A percentile compares a stretch with the other conserved stretches of the same genome.
Evolutionary conservation across 1,284 basidiomycete genomes (phyloP).

Genomic region (Quambalaria eucalypti): DNA sequence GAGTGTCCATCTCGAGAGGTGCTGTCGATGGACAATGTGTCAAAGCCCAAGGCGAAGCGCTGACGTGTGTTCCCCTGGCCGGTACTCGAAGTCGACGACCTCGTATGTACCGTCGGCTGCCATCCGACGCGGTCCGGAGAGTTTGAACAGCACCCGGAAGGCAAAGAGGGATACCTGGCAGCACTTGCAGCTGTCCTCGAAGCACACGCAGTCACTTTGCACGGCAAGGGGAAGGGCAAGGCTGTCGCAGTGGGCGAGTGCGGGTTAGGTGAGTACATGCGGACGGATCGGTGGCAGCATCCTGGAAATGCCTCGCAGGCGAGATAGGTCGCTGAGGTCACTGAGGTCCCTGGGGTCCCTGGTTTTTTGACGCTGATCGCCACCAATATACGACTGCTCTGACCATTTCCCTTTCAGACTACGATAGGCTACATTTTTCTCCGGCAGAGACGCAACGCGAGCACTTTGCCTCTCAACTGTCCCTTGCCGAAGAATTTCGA

Average conservation of each 20-base stretch:
- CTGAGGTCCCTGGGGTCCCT: too few species aligned
- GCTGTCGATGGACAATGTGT: too few species aligned
- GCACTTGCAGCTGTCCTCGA: slow-evolving; percentile 48
- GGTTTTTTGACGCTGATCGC: too few species aligned
- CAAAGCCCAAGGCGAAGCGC: too few species aligned
- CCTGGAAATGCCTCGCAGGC: too few species aligned
- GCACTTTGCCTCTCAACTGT: slow-evolving; percentile 65
- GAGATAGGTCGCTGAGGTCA: too few species aligned
- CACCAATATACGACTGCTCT: background rate
- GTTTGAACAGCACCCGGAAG: slow-evolving; percentile 57
- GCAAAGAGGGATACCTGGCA: slow-evolving; percentile 59
- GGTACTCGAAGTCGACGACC: too few species aligned
- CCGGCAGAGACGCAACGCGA: slow-evolving; percentile 58
- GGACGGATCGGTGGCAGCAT: background rate
- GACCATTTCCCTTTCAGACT: slow-evolving; percentile 54
- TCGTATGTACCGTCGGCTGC: slow-evolving; percentile 72
- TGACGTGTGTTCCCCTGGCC: too few species aligned
- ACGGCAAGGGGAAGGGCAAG: slow-evolving; percentile 1
- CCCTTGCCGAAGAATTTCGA: slow-evolving; percentile 61
- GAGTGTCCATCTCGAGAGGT: too few species aligned
- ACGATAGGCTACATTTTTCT: slow-evolving; percentile 70
- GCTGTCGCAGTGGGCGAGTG: slow-evolving; percentile 71
- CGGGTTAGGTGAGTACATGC: slow-evolving; percentile 59
- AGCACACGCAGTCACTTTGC: background rate
- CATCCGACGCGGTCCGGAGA: slow-evolving; percentile 76